Evolutionary conservation across 139 green algal genomes (phyloP).

Genomic region (Helicosporidium sp.): DNA sequence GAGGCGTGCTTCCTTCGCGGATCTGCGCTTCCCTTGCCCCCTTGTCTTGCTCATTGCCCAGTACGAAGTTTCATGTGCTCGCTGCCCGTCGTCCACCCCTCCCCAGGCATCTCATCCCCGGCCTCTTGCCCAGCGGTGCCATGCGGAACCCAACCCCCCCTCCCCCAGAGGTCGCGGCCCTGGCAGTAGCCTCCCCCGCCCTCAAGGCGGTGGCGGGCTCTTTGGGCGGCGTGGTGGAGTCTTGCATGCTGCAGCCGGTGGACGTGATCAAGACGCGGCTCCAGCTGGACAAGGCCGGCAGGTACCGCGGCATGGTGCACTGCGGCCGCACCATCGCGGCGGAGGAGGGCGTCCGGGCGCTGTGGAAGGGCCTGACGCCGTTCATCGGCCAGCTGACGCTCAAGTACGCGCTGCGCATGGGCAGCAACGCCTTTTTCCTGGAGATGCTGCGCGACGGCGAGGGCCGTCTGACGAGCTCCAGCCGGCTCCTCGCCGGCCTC

Average conservation of each 20-base stretch:
- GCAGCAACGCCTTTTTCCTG: slow-evolving; percentile 74
- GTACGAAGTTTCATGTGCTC: too few species aligned
- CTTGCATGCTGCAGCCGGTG: slow-evolving; percentile 72
- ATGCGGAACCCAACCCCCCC: too few species aligned
- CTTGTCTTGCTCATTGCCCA: too few species aligned
- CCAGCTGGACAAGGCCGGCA: slow-evolving; percentile 60
- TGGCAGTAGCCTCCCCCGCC: slow-evolving; percentile 6
- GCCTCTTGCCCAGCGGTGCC: too few species aligned
- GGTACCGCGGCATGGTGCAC: slow-evolving; percentile 66
- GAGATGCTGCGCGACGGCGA: slow-evolving; percentile 43
- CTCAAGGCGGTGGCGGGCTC: slow-evolving; percentile 39
- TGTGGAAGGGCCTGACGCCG: slow-evolving; percentile 88
- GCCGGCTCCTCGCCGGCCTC: slow-evolving; percentile 43
- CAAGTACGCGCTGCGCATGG: slow-evolving; percentile 89
- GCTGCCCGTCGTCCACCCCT: too few species aligned
- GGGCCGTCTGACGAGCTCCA: slow-evolving; percentile 13
- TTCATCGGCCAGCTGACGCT: slow-evolving; percentile 86
- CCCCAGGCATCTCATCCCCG: too few species aligned
- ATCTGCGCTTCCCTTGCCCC: too few species aligned
- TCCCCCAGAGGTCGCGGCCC: too few species aligned
- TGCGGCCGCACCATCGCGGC: slow-evolving; percentile 43
- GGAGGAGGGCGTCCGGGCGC: slow-evolving; percentile 57
- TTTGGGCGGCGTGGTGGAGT: slow-evolving; percentile 75
- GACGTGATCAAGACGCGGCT: slow-evolving; percentile 85
- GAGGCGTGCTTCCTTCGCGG: too few species aligned